These are phyloP conservation scores for Tympanopsis confertula DNA, from an alignment of 2,329 filamentous ascomycete species.

Conservation along the genomic window DNA sequence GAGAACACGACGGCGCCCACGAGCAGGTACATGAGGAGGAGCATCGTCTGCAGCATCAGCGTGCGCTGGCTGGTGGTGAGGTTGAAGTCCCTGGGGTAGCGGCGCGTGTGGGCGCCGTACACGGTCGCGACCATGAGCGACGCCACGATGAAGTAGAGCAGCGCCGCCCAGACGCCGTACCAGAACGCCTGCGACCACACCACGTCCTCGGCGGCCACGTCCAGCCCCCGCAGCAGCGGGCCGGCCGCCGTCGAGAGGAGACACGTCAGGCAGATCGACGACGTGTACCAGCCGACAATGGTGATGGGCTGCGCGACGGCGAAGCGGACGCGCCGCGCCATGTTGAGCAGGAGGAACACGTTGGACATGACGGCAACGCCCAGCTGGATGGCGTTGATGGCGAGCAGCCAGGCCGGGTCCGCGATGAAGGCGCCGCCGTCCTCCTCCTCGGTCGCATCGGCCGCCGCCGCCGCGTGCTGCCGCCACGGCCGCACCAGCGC, in stretches of 20 bases:
- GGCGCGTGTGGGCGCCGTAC: conserved; percentile 55
- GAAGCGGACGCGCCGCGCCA: conserved; percentile 70
- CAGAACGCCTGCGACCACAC: conserved; percentile 73
- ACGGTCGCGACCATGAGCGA: conserved; percentile 71
- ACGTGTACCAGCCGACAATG: conserved; percentile 60
- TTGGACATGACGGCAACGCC: conserved; percentile 69
- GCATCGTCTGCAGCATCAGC: conserved; percentile 80
- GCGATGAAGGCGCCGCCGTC: conserved; percentile 36
- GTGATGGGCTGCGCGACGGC: conserved; percentile 72
- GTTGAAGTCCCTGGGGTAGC: conserved; percentile 69
- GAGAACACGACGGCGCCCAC: conserved; percentile 68
- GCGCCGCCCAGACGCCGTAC: conserved; percentile 71
- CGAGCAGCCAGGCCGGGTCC: conserved; percentile 65
- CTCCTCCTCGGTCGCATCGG: conserved; percentile 34
- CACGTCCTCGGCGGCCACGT: conserved; percentile 37
- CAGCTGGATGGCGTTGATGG: conserved; percentile 68
- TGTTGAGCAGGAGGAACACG: conserved; percentile 73
- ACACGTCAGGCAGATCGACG: conserved; percentile 47
- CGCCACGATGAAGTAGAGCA: conserved; percentile 69
- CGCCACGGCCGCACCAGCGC: conserved; percentile 76
- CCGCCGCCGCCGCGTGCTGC: conserved; percentile 35
- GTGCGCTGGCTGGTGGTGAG: conserved; percentile 74
- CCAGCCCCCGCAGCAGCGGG: conserved; percentile 26
- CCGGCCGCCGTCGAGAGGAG: conserved; percentile 57
- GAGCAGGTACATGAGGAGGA: conserved; percentile 71